phyloP scores from a whole-genome alignment of 768 basidiomycete genomes.

The Tylopilus vinaceipallidus region DNA sequence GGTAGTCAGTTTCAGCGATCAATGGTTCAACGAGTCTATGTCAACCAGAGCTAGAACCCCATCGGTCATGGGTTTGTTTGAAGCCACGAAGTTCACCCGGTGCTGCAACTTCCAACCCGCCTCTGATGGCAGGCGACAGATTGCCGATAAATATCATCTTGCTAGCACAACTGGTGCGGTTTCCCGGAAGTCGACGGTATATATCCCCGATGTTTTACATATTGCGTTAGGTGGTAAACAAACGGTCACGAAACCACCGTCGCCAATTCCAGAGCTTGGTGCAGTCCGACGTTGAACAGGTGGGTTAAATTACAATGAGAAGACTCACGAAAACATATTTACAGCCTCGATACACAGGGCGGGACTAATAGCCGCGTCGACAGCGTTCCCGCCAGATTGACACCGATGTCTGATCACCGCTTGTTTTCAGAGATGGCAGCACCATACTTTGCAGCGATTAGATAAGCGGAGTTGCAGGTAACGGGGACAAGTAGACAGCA shows the following conservation, averaged over 20 bases:
- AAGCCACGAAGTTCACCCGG: conserved; percentile 91
- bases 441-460: conserved; percentile 64
- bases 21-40: conserved; percentile 73
- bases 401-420: conserved; percentile 82
- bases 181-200: conserved; percentile 85
- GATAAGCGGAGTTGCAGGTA: conserved; percentile 51
- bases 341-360: conserved; percentile 79
- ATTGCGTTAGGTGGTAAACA: conserved; percentile 58
- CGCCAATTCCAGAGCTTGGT: conserved; percentile 76
- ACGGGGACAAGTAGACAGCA: background rate
- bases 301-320: conserved; percentile 1
- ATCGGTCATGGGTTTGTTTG: conserved; percentile 76
- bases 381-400: conserved; percentile 86
- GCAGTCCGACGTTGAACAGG: too few relatives aligned
- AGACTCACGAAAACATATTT: conserved; percentile 84
- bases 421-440: conserved; percentile 91
- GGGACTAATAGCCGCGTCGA: conserved; percentile 81
- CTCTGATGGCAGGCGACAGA: conserved; percentile 54
- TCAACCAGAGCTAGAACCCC: conserved; percentile 86
- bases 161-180: conserved; percentile 73
- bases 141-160: conserved; percentile 70
- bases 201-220: conserved; percentile 53
- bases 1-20: conserved; percentile 64
- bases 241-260: conserved; percentile 84
- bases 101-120: conserved; percentile 85